These are phyloP conservation scores for Alloteropsis semialata DNA, from an alignment of 176 grass and related monocot species.

Conservation along the genomic window DNA sequence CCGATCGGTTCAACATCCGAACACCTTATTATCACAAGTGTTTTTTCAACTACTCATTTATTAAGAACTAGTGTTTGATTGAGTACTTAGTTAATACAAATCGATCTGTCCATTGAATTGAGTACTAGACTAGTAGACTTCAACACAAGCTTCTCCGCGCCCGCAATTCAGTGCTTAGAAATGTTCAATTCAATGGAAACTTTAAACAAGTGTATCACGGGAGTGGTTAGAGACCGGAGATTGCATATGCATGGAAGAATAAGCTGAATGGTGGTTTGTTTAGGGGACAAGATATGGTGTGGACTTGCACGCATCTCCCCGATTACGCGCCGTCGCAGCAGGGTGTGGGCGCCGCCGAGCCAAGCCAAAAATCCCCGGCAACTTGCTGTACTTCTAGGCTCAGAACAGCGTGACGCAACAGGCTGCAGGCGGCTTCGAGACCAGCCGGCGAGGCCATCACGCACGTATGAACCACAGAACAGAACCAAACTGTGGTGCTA, in stretches of 20 bases:
- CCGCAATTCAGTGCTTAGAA: not conserved
- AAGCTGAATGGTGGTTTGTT: not conserved
- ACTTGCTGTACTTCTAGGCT: not conserved
- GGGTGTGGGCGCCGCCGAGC: constrained; percentile 16
- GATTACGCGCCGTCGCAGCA: not conserved
- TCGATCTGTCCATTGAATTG: not conserved
- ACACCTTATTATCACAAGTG: not conserved
- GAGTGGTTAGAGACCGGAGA: not conserved
- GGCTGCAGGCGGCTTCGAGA: not conserved
- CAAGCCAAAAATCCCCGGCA: constrained; percentile 16
- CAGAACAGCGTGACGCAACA: not conserved
- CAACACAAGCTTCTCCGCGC: not conserved
- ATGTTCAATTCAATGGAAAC: not conserved
- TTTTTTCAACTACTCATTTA: no score
- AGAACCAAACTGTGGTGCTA: not conserved
- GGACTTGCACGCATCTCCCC: not conserved
- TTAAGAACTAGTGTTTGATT: no score
- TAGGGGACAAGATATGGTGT: constrained; percentile 14
- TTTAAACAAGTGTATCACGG: not conserved
- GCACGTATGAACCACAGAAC: not conserved
- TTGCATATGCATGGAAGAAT: not conserved
- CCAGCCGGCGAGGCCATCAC: no score
- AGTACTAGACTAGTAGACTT: no score
- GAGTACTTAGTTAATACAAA: not conserved
- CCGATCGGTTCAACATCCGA: not conserved